These are phyloP conservation scores for Cymbopogon citratus DNA, from an alignment of 176 grass and related monocot species.

Conservation along the genomic window DNA sequence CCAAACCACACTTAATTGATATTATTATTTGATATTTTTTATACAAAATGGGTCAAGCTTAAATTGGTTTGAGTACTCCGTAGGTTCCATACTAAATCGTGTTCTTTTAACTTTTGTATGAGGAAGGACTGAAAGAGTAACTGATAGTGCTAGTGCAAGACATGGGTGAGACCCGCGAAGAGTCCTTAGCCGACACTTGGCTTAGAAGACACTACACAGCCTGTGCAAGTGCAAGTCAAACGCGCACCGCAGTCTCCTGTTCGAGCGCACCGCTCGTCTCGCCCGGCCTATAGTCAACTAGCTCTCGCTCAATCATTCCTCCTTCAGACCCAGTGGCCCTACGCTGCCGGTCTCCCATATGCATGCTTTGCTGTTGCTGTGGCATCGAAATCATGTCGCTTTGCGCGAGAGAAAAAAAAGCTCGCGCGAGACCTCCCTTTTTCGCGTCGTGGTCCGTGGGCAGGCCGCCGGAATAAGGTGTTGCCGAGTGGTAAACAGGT, in stretches of 20 bases:
- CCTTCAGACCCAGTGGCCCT: too few species aligned
- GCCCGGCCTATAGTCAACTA: constrained; percentile 4
- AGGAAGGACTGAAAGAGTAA: too few species aligned
- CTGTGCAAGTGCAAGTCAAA: constrained; percentile 36
- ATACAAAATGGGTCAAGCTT: too few species aligned
- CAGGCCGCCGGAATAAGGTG: neutral
- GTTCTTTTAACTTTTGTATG: too few species aligned
- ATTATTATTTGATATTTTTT: too few species aligned
- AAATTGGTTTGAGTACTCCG: too few species aligned
- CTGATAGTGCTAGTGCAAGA: neutral
- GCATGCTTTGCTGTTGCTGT: neutral
- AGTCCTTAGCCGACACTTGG: neutral
- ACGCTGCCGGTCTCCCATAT: neutral
- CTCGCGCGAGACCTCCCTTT: neutral
- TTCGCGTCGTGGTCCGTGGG: neutral
- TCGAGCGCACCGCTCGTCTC: constrained; percentile 3
- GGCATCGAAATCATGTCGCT: neutral
- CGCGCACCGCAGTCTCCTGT: neutral
- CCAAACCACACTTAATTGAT: too few species aligned
- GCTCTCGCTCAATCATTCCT: constrained; percentile 5
- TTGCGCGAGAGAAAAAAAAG: neutral
- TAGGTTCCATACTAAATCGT: too few species aligned
- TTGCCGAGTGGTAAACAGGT: neutral
- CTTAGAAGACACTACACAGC: constrained; percentile 18
- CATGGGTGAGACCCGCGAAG: neutral